Evolutionary conservation across 495 filamentous ascomycete species (phyloP).

Genomic region (Neurospora pannonica): DNA sequence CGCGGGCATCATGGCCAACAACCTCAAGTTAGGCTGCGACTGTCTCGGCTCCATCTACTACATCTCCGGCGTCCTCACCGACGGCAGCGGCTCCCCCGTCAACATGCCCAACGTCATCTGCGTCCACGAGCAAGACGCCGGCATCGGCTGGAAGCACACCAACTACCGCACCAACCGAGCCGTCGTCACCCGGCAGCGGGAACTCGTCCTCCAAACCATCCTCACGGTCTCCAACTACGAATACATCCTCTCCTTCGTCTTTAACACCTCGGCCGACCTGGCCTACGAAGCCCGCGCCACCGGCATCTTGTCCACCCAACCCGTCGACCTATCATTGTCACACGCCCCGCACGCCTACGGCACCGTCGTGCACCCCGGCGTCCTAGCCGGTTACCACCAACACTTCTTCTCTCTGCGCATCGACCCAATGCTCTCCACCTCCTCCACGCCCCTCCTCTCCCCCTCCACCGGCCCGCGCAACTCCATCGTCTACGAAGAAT

Average conservation of each 20-base stretch:
- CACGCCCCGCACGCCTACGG: conserved; percentile 49
- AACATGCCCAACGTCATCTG: conserved; percentile 66
- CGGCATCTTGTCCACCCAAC: conserved; percentile 75
- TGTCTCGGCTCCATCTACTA: conserved; percentile 73
- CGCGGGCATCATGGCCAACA: conserved; percentile 65
- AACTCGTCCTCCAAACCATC: conserved; percentile 70
- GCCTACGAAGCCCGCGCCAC: conserved; percentile 77
- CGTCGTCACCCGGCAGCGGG: conserved; percentile 56
- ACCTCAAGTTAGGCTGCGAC: conserved; percentile 60
- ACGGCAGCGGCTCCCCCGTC: conserved; percentile 47
- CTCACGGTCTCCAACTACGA: conserved; percentile 77
- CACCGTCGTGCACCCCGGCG: conserved; percentile 79
- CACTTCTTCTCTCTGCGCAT: conserved; percentile 86
- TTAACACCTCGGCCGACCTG: conserved; percentile 77
- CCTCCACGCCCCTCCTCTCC: not conserved
- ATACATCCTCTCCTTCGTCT: conserved; percentile 75
- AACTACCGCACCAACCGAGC: conserved; percentile 66
- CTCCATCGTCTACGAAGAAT: conserved; percentile 61
- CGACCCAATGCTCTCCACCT: conserved; percentile 47
- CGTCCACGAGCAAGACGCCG: conserved; percentile 66
- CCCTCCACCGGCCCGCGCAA: conserved; percentile 63
- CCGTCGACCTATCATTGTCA: conserved; percentile 61
- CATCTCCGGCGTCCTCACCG: conserved; percentile 47
- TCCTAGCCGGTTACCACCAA: conserved; percentile 67
- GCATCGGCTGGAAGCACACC: conserved; percentile 75